Evolutionary conservation across 2,329 filamentous ascomycete species (phyloP).

Genomic region (Volutella citrinella): DNA sequence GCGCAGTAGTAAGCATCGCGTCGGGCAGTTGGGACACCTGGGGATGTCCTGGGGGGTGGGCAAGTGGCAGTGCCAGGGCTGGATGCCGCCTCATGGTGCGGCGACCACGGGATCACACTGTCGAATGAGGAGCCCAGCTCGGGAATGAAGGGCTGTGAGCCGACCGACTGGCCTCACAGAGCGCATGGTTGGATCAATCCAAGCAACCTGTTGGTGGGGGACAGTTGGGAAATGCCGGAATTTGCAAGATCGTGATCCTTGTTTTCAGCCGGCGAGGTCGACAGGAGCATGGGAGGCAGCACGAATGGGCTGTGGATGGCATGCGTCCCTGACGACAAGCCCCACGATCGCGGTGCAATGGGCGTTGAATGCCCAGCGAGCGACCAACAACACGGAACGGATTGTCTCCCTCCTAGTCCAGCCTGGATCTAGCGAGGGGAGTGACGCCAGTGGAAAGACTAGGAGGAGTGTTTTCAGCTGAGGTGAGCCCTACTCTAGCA

Average conservation of each 20-base stretch:
- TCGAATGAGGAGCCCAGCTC: too few species aligned
- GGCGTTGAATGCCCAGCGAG: constrained; percentile 17
- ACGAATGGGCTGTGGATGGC: constrained; percentile 10
- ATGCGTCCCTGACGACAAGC: constrained; percentile 20
- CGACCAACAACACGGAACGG: constrained; percentile 17
- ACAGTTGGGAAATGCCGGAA: too few species aligned
- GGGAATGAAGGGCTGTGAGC: too few species aligned
- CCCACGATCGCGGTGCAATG: constrained; percentile 29
- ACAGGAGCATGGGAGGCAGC: constrained; percentile 21
- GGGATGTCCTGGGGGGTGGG: too few species aligned
- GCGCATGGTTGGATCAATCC: too few species aligned
- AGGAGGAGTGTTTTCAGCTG: constrained; percentile 34
- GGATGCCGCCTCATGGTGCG: too few species aligned
- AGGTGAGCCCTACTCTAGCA: constrained; percentile 35
- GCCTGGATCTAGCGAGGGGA: constrained; percentile 21
- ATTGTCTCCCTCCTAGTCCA: constrained; percentile 16
- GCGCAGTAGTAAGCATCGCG: too few species aligned
- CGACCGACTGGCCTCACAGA: too few species aligned
- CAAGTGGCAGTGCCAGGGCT: too few species aligned
- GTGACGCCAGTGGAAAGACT: constrained; percentile 23
- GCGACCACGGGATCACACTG: too few species aligned
- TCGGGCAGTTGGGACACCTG: too few species aligned
- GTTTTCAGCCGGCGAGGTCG: constrained; percentile 26
- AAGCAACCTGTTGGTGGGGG: too few species aligned
- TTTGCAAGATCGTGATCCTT: constrained; percentile 24